Evolutionary conservation across 495 filamentous ascomycete genomes (phyloP).

Genomic region (Astrothelium macrocarpum): DNA sequence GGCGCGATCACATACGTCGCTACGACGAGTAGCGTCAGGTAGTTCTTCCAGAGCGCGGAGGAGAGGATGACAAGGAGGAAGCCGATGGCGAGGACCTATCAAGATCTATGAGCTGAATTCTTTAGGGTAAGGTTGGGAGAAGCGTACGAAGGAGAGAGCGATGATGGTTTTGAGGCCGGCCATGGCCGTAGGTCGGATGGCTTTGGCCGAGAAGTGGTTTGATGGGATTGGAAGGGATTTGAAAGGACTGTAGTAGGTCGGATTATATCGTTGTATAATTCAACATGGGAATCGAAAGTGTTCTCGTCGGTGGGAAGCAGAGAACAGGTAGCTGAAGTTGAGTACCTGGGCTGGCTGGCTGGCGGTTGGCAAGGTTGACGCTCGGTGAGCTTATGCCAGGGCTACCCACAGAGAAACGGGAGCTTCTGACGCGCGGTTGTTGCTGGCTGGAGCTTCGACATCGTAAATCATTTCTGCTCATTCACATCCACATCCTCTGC

Average conservation of each 20-base stretch:
- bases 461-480: neutral
- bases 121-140: neutral
- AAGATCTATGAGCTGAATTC: too few species aligned
- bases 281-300: neutral
- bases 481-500: neutral
- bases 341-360: conserved; percentile 1
- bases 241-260: neutral
- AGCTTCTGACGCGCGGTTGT: conserved; percentile 4
- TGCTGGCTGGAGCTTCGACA: conserved; percentile 3
- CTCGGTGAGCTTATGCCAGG: neutral
- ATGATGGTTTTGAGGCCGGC: conserved; percentile 97
- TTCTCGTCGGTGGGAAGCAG: neutral
- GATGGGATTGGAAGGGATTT: neutral
- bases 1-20: conserved; percentile 91
- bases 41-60: conserved; percentile 85
- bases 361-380: neutral
- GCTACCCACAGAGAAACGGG: neutral
- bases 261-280: neutral
- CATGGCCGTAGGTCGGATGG: conserved; percentile 48
- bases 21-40: conserved; percentile 88
- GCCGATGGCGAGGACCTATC: conserved; percentile 94
- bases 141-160: conserved; percentile 83
- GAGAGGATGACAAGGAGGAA: conserved; percentile 99
- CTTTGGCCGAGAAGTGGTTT: neutral
- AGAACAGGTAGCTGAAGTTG: neutral